These are phyloP conservation scores for Mycosphaerella sp. DNA, from an alignment of 2,329 filamentous ascomycete species.

Conservation along the genomic window DNA sequence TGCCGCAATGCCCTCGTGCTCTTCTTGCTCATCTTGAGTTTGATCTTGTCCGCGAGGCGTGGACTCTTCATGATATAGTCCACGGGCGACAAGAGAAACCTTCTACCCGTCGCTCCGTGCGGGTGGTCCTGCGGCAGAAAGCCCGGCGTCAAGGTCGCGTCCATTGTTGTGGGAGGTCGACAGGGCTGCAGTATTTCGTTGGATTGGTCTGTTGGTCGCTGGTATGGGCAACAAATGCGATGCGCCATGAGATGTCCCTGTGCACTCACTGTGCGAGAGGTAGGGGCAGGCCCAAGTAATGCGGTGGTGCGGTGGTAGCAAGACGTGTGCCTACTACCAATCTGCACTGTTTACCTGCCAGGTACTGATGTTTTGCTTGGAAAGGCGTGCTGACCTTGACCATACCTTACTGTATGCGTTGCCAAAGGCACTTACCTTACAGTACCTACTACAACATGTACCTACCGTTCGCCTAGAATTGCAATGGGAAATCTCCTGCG, in stretches of 20 bases:
- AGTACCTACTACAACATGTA: no score
- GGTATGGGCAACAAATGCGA: slow-evolving; percentile 11
- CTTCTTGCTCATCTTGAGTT: slow-evolving; percentile 16
- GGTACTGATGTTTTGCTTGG: not conserved
- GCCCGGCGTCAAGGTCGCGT: slow-evolving; percentile 3
- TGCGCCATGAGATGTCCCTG: slow-evolving; percentile 3
- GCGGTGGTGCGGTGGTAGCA: not conserved
- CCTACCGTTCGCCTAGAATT: no score
- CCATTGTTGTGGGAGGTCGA: slow-evolving; percentile 2
- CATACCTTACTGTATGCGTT: no score
- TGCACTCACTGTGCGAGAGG: not conserved
- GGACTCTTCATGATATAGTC: slow-evolving; percentile 14
- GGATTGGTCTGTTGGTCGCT: slow-evolving; percentile 1
- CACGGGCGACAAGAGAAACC: slow-evolving; percentile 9
- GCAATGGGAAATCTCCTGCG: not conserved
- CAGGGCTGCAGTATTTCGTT: slow-evolving; percentile 2
- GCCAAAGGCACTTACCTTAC: no score
- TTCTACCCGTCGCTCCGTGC: slow-evolving; percentile 1
- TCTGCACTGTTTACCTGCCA: not conserved
- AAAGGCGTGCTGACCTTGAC: not conserved
- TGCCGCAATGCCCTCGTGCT: slow-evolving; percentile 11
- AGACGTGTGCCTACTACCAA: not conserved
- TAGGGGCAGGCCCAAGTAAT: not conserved
- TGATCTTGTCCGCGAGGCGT: slow-evolving; percentile 13
- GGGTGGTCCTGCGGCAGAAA: slow-evolving; percentile 12